Evolutionary conservation across 306 rosid genomes (phyloP).

Genomic region (Malus sylvestris): DNA sequence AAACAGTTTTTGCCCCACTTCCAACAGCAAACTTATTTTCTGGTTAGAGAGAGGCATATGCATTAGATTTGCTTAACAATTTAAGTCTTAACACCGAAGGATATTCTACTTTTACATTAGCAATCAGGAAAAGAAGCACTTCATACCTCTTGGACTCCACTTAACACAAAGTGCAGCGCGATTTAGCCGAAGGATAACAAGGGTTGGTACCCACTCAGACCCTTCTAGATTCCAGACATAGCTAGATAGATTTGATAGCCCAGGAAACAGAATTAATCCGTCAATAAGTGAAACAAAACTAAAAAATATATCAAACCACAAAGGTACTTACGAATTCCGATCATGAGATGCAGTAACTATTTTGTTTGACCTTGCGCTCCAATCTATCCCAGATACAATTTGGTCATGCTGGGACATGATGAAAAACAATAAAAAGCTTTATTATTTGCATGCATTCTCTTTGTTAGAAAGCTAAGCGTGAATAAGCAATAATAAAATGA

Average conservation of each 20-base stretch:
- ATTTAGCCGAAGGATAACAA: slow-evolving; percentile 84
- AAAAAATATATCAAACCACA: slow-evolving; percentile 17
- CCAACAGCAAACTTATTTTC: slow-evolving; percentile 99
- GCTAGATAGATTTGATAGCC: slow-evolving; percentile 28
- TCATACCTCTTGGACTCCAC: slow-evolving; percentile 96
- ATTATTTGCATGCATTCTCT: slow-evolving; percentile 15
- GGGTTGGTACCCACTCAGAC: slow-evolving; percentile 93
- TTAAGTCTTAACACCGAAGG: background rate
- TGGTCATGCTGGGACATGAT: slow-evolving; percentile 77
- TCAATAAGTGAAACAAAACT: background rate
- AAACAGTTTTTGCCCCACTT: slow-evolving; percentile 94
- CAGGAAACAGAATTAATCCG: background rate
- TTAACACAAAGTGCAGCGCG: slow-evolving; percentile 97
- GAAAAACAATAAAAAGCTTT: background rate
- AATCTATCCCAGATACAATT: slow-evolving; percentile 81
- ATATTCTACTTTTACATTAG: background rate
- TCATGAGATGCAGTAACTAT: slow-evolving; percentile 95
- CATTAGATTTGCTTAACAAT: slow-evolving; percentile 11
- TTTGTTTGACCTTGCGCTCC: slow-evolving; percentile 79
- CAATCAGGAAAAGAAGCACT: background rate
- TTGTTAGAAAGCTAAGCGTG: slow-evolving; percentile 11
- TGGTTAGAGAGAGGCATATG: slow-evolving; percentile 20
- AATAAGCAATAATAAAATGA: background rate
- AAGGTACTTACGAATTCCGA: slow-evolving; percentile 86
- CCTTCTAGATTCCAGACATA: slow-evolving; percentile 97